These are phyloP conservation scores for Mortierella sp. DNA, from an alignment of 371 early-diverging fungal species.

Conservation along the genomic window DNA sequence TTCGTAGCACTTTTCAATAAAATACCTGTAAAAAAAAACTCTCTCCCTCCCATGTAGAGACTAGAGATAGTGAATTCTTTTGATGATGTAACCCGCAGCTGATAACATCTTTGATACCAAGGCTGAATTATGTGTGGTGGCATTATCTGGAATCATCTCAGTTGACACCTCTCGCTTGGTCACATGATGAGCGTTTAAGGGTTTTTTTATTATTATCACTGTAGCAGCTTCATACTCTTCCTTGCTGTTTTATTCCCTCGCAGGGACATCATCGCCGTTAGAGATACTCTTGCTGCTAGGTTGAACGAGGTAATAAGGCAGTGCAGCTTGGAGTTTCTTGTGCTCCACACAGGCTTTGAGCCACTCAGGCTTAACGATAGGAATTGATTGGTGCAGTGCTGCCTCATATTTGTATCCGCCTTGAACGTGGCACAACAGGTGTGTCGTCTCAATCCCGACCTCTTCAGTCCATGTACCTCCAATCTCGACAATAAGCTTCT, in stretches of 20 bases:
- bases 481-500: constrained; percentile 83
- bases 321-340: constrained; percentile 85
- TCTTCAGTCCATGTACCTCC: constrained; percentile 91
- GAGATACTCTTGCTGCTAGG: constrained; percentile 47
- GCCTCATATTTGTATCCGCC: constrained; percentile 88
- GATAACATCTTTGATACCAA: neutral
- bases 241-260: constrained; percentile 10
- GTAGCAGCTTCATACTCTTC: neutral
- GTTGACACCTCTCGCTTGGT: neutral
- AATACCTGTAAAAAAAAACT: constrained; percentile 5
- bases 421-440: constrained; percentile 87
- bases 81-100: neutral
- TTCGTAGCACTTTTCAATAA: constrained; percentile 2
- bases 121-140: neutral
- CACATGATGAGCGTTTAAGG: neutral
- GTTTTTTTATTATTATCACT: neutral
- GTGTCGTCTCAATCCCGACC: constrained; percentile 91
- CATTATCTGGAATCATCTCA: neutral
- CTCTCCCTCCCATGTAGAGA: neutral
- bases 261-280: constrained; percentile 31
- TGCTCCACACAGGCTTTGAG: constrained; percentile 90
- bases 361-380: constrained; percentile 95
- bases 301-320: constrained; percentile 60
- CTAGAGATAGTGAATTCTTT: neutral
- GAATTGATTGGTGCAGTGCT: constrained; percentile 91